Evolutionary conservation across 2,329 filamentous ascomycete genomes (phyloP).

Genomic region (Calonectria multiphialidica): DNA sequence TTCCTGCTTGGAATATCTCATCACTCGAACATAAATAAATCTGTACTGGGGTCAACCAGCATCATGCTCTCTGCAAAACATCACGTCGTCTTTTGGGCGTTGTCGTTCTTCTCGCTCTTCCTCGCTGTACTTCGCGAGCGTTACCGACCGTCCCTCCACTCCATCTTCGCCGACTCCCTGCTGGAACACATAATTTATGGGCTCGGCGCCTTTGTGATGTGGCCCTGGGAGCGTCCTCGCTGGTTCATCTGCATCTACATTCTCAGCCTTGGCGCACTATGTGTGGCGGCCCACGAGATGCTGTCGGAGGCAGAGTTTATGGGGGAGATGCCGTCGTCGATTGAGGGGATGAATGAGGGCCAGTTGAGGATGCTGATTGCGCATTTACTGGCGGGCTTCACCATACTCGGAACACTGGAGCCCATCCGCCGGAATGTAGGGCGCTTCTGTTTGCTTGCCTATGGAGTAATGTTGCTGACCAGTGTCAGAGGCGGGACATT

Average conservation of each 20-base stretch:
- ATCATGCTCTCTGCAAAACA: constrained; percentile 33
- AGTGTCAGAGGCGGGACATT: constrained; percentile 33
- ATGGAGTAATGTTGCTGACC: background rate
- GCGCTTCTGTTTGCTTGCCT: background rate
- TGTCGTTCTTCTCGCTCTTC: constrained; percentile 29
- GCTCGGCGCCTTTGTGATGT: background rate
- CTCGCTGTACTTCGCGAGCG: constrained; percentile 5
- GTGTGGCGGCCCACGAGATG: constrained; percentile 14
- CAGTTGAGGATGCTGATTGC: constrained; percentile 12
- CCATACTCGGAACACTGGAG: constrained; percentile 38
- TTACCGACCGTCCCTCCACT: constrained; percentile 1
- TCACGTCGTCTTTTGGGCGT: constrained; percentile 33
- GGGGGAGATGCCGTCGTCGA: constrained; percentile 5
- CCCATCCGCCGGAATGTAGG: constrained; percentile 36
- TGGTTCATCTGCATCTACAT: constrained; percentile 5
- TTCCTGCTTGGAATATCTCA: background rate
- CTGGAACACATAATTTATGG: constrained; percentile 6
- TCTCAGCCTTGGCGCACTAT: constrained; percentile 2
- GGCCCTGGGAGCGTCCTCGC: background rate
- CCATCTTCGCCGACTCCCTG: background rate
- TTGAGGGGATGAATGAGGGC: background rate
- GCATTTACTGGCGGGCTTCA: constrained; percentile 34
- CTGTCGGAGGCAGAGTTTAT: constrained; percentile 14
- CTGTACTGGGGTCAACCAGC: background rate
- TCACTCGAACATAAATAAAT: background rate